Conservation (phyloP, 2,329 filamentous ascomycete species). For the Botryotinia calthae region DNA sequence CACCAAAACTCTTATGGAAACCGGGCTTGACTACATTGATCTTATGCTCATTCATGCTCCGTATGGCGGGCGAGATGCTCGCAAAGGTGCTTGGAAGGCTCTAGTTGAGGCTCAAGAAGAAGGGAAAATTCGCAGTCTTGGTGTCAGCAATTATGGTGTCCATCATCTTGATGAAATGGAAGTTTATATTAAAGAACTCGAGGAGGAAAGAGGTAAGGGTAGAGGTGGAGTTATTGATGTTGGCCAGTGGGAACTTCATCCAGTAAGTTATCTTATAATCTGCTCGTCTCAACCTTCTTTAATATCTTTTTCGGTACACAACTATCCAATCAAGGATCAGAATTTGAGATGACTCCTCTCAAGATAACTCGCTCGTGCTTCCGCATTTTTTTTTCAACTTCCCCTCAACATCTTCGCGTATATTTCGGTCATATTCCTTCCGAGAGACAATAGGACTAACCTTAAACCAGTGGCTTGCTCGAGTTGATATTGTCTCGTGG, state of each 20-base stretch:
- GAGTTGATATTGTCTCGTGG: conserved; percentile 79
- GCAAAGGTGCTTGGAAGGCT: conserved; percentile 61
- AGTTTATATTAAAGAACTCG: conserved; percentile 58
- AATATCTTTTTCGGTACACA: no score
- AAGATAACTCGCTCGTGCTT: neutral
- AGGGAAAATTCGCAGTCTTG: conserved; percentile 60
- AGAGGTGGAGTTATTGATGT: conserved; percentile 74
- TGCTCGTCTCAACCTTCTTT: neutral
- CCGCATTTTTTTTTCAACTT: neutral
- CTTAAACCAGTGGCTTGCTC: conserved; percentile 61
- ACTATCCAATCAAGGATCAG: neutral
- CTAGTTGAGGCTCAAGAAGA: conserved; percentile 62
- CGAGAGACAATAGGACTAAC: neutral
- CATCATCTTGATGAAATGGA: conserved; percentile 62
- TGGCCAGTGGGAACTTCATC: conserved; percentile 87
- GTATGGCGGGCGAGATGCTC: conserved; percentile 53
- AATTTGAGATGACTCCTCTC: neutral
- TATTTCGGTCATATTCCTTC: neutral
- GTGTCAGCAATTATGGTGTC: conserved; percentile 64
- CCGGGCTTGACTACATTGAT: conserved; percentile 63
- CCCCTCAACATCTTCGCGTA: neutral
- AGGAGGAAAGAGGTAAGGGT: conserved; percentile 57
- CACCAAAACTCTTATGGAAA: conserved; percentile 57
- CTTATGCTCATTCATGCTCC: conserved; percentile 62
- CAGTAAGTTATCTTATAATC: conserved; percentile 38